These are phyloP conservation scores for Rhizodiscina lignyota DNA, from an alignment of 495 filamentous ascomycete species.

Conservation along the genomic window DNA sequence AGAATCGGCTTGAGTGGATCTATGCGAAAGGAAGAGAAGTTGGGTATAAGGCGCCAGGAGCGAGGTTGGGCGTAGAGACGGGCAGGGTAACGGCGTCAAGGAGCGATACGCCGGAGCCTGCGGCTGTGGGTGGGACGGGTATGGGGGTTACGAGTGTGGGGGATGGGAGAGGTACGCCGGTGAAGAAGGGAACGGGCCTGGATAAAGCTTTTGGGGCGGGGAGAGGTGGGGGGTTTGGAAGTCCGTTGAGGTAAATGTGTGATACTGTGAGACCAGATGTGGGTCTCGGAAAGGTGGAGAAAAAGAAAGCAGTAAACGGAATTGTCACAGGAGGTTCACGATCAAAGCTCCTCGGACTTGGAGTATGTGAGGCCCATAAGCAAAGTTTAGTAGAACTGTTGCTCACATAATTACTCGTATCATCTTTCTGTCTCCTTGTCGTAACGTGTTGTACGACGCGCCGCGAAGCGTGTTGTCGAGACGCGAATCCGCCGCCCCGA, in stretches of 20 bases:
- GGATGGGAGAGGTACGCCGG: neutral
- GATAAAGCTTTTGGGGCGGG: neutral
- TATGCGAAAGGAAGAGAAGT: slow-evolving; percentile 53
- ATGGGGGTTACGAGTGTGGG: neutral
- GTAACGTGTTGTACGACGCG: no score
- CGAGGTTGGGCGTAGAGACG: neutral
- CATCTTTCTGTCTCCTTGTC: no score
- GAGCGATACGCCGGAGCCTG: neutral
- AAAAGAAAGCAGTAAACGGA: no score
- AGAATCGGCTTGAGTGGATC: slow-evolving; percentile 63
- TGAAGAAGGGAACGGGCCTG: neutral
- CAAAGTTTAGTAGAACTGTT: no score
- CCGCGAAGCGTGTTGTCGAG: no score
- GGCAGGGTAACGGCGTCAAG: neutral
- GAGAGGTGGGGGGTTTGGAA: neutral
- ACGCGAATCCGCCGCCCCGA: no score
- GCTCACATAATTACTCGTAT: no score
- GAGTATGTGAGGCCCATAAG: no score
- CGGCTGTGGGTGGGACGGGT: neutral
- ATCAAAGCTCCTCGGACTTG: no score
- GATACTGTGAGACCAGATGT: no score
- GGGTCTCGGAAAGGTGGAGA: no score
- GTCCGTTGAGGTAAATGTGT: neutral
- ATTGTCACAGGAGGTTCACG: no score
- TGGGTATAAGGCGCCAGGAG: slow-evolving; percentile 55